These are phyloP conservation scores for Aspergillus sp. DNA, from an alignment of 2,329 filamentous ascomycete species.

Conservation along the genomic window DNA sequence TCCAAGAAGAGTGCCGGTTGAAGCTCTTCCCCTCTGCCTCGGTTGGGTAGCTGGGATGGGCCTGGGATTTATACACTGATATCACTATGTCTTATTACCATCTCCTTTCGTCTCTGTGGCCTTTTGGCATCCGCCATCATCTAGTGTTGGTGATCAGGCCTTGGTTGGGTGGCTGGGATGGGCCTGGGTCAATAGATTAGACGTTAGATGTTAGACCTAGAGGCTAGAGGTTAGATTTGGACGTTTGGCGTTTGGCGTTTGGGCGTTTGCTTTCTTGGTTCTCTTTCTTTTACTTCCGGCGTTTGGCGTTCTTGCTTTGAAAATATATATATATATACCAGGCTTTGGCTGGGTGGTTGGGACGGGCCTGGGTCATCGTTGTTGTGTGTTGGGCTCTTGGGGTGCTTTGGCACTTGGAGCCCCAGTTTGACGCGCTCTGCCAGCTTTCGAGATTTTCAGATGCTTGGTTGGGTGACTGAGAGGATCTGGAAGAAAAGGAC, in stretches of 20 bases:
- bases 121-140: too few relatives aligned
- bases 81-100: too few relatives aligned
- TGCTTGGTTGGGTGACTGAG: too few relatives aligned
- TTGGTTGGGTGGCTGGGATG: constrained; percentile 5
- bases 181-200: background rate
- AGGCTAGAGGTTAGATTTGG: too few relatives aligned
- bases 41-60: constrained; percentile 6
- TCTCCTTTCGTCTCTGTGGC: background rate
- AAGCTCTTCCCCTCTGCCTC: background rate
- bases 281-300: background rate
- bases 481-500: too few relatives aligned
- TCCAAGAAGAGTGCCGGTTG: too few relatives aligned
- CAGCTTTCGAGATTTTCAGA: too few relatives aligned
- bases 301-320: too few relatives aligned
- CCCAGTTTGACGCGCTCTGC: background rate
- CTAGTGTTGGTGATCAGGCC: background rate
- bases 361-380: constrained; percentile 13
- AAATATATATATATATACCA: too few relatives aligned
- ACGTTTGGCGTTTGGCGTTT: background rate
- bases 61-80: background rate
- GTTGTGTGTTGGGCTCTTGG: background rate
- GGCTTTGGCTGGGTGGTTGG: constrained; percentile 13
- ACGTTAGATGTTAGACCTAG: too few relatives aligned
- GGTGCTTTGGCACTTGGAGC: background rate
- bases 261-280: background rate